Conservation (phyloP, 2,329 filamentous ascomycete species). For the Xylaria polymorpha region DNA sequence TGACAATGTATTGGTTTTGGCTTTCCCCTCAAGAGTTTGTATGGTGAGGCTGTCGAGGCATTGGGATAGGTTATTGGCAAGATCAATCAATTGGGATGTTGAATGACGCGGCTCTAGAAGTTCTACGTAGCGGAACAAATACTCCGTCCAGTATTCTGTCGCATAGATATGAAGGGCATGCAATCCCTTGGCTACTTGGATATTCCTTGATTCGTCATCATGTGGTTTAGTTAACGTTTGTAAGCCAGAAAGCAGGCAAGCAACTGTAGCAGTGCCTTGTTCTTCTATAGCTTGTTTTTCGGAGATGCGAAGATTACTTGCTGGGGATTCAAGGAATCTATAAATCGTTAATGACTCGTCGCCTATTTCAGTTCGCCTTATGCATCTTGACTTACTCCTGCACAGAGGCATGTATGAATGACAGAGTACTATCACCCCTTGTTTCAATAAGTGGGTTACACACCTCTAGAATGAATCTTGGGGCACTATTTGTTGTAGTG, state of each 20-base stretch:
- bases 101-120: neutral
- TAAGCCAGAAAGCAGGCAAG: conserved; percentile 14
- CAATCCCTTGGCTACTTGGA: conserved; percentile 18
- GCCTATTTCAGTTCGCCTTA: too few species aligned
- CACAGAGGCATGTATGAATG: conserved; percentile 18
- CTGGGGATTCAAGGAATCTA: conserved; percentile 13
- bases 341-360: neutral
- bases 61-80: neutral
- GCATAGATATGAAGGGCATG: conserved; percentile 21
- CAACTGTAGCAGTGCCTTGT: conserved; percentile 7
- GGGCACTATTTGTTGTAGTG: neutral
- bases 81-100: neutral
- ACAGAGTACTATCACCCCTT: conserved; percentile 9
- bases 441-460: conserved; percentile 14
- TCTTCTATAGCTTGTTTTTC: conserved; percentile 1
- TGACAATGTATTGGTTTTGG: neutral
- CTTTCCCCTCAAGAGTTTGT: neutral
- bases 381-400: neutral
- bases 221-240: neutral
- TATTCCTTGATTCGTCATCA: neutral
- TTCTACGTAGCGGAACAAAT: neutral
- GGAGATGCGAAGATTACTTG: neutral
- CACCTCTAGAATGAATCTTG: neutral
- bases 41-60: neutral
- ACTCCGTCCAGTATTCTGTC: conserved; percentile 17